Evolutionary conservation across 2,329 filamentous ascomycete genomes (phyloP).

Genomic region (Pseudogymnoascus sp.): DNA sequence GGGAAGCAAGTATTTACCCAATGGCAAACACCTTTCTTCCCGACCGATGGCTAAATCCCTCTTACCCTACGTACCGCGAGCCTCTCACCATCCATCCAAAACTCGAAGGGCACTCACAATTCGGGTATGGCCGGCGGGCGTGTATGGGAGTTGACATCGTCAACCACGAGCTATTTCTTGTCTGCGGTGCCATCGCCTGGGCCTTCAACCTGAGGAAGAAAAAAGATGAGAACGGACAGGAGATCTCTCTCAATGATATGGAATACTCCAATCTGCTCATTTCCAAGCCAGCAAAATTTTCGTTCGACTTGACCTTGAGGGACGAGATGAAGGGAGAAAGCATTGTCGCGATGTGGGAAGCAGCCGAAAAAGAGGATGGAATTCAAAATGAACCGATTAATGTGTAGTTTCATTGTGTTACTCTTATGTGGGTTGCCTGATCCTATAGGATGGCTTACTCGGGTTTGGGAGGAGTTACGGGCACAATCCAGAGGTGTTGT

Average conservation of each 20-base stretch:
- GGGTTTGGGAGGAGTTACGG: background rate
- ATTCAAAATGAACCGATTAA: background rate
- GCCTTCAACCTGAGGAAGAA: slow-evolving; percentile 36
- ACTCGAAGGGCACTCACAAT: slow-evolving; percentile 56
- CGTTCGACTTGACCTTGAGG: slow-evolving; percentile 37
- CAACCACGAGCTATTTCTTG: slow-evolving; percentile 49
- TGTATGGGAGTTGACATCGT: slow-evolving; percentile 56
- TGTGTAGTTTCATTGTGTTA: background rate
- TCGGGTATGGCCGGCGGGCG: slow-evolving; percentile 55
- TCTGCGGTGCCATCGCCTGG: slow-evolving; percentile 41
- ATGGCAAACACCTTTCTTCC: slow-evolving; percentile 56
- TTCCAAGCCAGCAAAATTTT: slow-evolving; percentile 41
- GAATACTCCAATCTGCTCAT: slow-evolving; percentile 30
- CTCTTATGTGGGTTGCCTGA: background rate
- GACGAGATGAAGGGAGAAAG: slow-evolving; percentile 31
- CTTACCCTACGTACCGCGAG: slow-evolving; percentile 56
- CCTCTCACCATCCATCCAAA: slow-evolving; percentile 55
- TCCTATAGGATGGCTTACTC: background rate
- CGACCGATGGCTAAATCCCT: slow-evolving; percentile 54
- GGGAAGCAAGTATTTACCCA: slow-evolving; percentile 50
- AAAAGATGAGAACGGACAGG: slow-evolving; percentile 16
- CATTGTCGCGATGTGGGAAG: slow-evolving; percentile 28
- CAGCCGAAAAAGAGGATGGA: background rate
- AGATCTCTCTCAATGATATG: slow-evolving; percentile 15
- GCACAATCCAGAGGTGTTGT: background rate